Base-by-base conservation (phyloP, 164 flowering plant genomes). In the Stephania japonica region DNA sequence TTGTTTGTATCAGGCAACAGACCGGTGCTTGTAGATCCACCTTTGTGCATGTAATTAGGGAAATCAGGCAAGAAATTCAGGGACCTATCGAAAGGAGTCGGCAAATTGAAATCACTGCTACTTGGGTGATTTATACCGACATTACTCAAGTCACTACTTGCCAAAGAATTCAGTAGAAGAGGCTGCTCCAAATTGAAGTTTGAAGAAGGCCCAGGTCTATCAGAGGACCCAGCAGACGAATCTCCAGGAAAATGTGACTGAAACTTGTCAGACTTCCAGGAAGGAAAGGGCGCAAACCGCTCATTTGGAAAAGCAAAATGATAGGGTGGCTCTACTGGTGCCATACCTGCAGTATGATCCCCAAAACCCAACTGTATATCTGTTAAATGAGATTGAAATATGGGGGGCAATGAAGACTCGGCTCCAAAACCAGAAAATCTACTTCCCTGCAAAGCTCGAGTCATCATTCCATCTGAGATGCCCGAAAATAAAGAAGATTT, bases 381-480 rank as follows among this genome's bases (percentile, higher is more conserved):
- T n/a, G 97, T 90, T 75, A 91, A 65, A 77, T 89, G 95, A 49
- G 81, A 7, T 47, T 77, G 93, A 76, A 86, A 89, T 59, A 81
- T 84, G 10, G 80, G 75, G 7, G 88, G 90, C 1, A 70, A 53
- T 72, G 43, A 71, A 49, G 61, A 76, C 47, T 78, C 84, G 43
- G 71, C 43, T 38, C 69, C 80, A 56, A 71, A 65, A 67, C 80
- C 79, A 77, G 80, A 79, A 73, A 84, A 72, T 81, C 80, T 87
- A 76, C 87, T 82, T 72, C 91, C 89, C 27, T 88, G 88, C 77
- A 94, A 76, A 14, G 99, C 94, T 62, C 92, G 86, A 41, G 86
- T 50, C 95, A 92, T 91, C 91, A 92, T 91, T 72, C 81, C 99
- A 83, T 93, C 98, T 44, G 98, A 85, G 72, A 95, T 81, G 50